Percentiles rank a stretch among this genome's conserved stretches.
phyloP scores from a whole-genome alignment of 305 asterid species.

The Fraxinus nigra region DNA sequence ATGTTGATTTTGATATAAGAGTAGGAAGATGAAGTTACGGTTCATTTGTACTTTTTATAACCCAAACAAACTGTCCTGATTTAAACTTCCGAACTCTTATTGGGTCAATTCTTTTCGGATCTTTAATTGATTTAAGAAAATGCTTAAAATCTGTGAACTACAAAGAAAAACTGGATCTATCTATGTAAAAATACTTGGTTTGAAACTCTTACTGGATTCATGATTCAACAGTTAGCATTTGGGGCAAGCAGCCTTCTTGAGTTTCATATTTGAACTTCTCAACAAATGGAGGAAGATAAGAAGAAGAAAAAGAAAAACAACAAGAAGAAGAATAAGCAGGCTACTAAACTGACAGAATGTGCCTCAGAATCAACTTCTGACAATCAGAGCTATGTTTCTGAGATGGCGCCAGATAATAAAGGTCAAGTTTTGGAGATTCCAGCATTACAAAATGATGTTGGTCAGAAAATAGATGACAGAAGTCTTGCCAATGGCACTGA shows the following conservation, averaged over 20 bases:
- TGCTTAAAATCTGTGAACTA: neutral
- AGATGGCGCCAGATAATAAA: conserved; percentile 20
- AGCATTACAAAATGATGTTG: conserved; percentile 27
- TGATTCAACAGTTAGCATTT: neutral
- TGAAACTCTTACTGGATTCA: neutral
- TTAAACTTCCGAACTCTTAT: neutral
- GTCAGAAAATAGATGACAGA: conserved; percentile 22
- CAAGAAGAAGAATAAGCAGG: conserved; percentile 42
- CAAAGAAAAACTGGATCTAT: neutral
- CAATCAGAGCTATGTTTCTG: conserved; percentile 25
- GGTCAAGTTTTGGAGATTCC: conserved; percentile 22
- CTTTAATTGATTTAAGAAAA: neutral
- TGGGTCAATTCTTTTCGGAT: neutral
- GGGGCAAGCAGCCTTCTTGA: conserved; percentile 2
- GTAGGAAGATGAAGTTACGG: neutral
- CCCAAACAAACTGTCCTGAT: neutral
- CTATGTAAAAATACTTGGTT: neutral
- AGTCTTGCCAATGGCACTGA: conserved; percentile 29
- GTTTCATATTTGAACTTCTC: conserved; percentile 18
- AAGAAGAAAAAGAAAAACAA: conserved; percentile 34
- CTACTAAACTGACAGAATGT: conserved; percentile 32
- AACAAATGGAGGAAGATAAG: conserved; percentile 41
- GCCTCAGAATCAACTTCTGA: conserved; percentile 33
- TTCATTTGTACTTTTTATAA: neutral
- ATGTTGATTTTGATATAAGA: neutral